Conservation (phyloP, 768 basidiomycete species). For the Pulveroboletus frians region DNA sequence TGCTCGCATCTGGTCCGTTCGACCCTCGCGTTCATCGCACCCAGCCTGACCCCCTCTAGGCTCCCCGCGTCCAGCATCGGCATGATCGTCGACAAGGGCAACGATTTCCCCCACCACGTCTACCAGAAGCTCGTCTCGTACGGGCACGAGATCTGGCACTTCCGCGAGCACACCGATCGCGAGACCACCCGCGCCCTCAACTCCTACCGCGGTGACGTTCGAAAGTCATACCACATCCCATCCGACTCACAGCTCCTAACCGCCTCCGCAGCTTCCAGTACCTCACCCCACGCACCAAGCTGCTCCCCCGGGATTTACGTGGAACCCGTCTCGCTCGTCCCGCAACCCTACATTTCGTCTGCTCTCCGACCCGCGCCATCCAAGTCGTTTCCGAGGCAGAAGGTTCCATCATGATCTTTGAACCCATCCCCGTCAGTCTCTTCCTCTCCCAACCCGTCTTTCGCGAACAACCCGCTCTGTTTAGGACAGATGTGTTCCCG, state of each 20-base stretch:
- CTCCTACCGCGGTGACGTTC: conserved; percentile 64
- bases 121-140: conserved; percentile 52
- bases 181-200: conserved; percentile 73
- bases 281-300: conserved; percentile 61
- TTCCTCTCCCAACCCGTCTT: background rate
- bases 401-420: conserved; percentile 73
- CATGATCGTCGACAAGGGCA: conserved; percentile 81
- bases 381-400: conserved; percentile 62
- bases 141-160: conserved; percentile 75
- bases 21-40: background rate
- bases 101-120: conserved; percentile 64
- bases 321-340: conserved; percentile 49
- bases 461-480: background rate
- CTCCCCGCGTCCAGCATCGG: conserved; percentile 59
- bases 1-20: conserved; percentile 67
- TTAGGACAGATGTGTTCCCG: conserved; percentile 75
- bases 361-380: conserved; percentile 69
- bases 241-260: conserved; percentile 6
- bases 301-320: conserved; percentile 65
- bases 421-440: conserved; percentile 75
- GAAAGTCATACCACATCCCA: conserved; percentile 45
- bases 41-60: conserved; percentile 37
- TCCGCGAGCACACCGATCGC: conserved; percentile 50
- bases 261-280: conserved; percentile 63
- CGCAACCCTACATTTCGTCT: conserved; percentile 72